Percentiles rank a stretch among this genome's conserved stretches.
phyloP scores from a whole-genome alignment of 306 rosid genomes.

The Prunus davidiana region DNA sequence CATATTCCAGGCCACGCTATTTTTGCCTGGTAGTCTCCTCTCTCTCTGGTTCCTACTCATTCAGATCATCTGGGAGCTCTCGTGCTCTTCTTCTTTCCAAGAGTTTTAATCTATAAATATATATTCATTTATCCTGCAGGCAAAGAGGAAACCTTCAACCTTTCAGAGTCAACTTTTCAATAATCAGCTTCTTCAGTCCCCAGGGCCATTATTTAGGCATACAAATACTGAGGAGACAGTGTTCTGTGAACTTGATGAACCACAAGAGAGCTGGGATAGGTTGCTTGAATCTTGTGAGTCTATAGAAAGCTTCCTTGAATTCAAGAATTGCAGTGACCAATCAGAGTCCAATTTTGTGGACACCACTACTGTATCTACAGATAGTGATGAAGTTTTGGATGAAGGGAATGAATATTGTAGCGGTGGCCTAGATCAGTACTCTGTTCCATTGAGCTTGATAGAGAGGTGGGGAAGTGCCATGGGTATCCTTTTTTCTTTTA shows the following conservation, averaged over 20 bases:
- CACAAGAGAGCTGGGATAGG: conserved; percentile 42
- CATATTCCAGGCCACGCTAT: conserved; percentile 96
- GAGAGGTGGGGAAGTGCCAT: conserved; percentile 98
- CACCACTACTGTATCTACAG: conserved; percentile 22
- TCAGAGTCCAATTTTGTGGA: conserved; percentile 24
- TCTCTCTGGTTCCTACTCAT: conserved; percentile 16
- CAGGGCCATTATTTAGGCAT: conserved; percentile 50
- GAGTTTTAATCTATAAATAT: not conserved
- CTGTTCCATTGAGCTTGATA: conserved; percentile 69
- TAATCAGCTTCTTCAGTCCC: conserved; percentile 49
- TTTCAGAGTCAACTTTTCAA: conserved; percentile 44
- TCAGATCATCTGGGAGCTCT: conserved; percentile 6
- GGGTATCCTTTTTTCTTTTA: conserved; percentile 78
- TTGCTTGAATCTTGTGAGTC: conserved; percentile 72
- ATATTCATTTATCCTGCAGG: conserved; percentile 42
- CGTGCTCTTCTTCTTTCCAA: not conserved
- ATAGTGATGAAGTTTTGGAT: conserved; percentile 19
- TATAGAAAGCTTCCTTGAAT: conserved; percentile 65
- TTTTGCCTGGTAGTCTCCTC: conserved; percentile 78
- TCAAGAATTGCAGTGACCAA: conserved; percentile 34
- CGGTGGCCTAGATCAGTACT: conserved; percentile 47
- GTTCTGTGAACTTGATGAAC: conserved; percentile 36
- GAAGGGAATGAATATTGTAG: conserved; percentile 19
- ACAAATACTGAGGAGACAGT: conserved; percentile 21
- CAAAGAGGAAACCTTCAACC: conserved; percentile 70